These are phyloP conservation scores for Vigna trinervia DNA, from an alignment of 306 rosid genomes.

Conservation along the genomic window DNA sequence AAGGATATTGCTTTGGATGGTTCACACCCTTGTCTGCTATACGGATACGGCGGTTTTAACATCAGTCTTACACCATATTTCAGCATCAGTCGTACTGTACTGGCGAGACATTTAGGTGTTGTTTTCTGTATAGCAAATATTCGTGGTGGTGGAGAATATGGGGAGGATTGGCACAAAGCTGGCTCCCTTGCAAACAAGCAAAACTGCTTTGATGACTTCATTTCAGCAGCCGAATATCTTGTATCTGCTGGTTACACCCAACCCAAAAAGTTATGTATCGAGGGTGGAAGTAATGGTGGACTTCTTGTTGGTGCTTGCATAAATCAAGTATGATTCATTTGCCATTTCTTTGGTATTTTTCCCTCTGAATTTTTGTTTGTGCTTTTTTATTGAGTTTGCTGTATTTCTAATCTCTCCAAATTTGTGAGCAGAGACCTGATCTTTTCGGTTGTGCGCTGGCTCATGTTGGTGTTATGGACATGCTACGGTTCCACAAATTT, in stretches of 20 bases:
- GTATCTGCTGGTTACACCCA: slow-evolving; percentile 82
- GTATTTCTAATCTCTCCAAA: neutral
- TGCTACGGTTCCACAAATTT: slow-evolving; percentile 95
- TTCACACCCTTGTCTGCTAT: slow-evolving; percentile 91
- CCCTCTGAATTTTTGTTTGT: slow-evolving; percentile 2
- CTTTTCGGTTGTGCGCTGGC: slow-evolving; percentile 96
- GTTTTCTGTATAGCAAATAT: slow-evolving; percentile 89
- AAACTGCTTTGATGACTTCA: slow-evolving; percentile 95
- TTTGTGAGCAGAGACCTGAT: slow-evolving; percentile 82
- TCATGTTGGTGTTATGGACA: slow-evolving; percentile 99
- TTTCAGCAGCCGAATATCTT: slow-evolving; percentile 90
- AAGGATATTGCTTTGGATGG: slow-evolving; percentile 80
- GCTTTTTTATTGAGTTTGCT: slow-evolving; percentile 25
- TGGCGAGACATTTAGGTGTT: slow-evolving; percentile 76
- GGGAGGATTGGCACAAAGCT: slow-evolving; percentile 99
- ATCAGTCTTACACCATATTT: slow-evolving; percentile 81
- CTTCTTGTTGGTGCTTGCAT: slow-evolving; percentile 95
- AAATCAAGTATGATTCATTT: slow-evolving; percentile 66
- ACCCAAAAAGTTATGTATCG: slow-evolving; percentile 84
- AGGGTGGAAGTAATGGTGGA: slow-evolving; percentile 99
- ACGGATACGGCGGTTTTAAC: slow-evolving; percentile 92
- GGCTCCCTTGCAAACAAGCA: slow-evolving; percentile 91
- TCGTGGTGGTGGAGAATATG: slow-evolving; percentile 99
- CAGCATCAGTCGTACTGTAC: slow-evolving; percentile 74
- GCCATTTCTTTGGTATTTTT: slow-evolving; percentile 1